These are phyloP conservation scores for Ustilago sp. DNA, from an alignment of 1,284 basidiomycete genomes.

Conservation along the genomic window DNA sequence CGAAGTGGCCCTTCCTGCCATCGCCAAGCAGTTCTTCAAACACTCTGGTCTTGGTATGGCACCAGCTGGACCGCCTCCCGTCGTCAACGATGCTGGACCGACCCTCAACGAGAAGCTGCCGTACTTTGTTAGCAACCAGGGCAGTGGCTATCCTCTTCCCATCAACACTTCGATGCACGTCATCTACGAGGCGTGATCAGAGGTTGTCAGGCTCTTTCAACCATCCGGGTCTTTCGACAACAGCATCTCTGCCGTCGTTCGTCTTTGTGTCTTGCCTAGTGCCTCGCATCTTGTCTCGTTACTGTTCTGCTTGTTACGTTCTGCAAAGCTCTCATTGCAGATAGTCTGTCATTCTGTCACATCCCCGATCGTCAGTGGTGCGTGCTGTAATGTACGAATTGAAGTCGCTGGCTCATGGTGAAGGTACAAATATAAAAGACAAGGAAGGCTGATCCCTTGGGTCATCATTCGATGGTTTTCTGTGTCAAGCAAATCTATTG, in stretches of 20 bases:
- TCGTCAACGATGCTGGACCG: conserved; percentile 39
- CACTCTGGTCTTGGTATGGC: conserved; percentile 36
- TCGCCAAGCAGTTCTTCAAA: conserved; percentile 51
- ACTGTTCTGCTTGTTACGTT: conserved; percentile 5
- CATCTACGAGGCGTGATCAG: conserved; percentile 35
- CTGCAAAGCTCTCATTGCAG: conserved; percentile 14
- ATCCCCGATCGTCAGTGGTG: not conserved
- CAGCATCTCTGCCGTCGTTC: not conserved
- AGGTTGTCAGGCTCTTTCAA: not conserved
- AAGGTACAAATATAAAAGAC: not conserved
- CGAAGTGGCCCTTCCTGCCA: conserved; percentile 43
- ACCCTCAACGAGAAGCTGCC: conserved; percentile 31
- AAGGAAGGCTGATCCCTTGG: not conserved
- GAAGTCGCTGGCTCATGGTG: not conserved
- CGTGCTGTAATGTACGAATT: not conserved
- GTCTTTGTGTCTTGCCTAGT: not conserved
- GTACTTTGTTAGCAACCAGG: conserved; percentile 40
- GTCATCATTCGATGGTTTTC: not conserved
- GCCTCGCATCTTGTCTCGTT: conserved; percentile 4
- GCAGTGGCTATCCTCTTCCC: conserved; percentile 43
- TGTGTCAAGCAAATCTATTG: not conserved
- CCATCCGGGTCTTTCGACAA: not conserved
- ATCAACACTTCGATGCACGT: conserved; percentile 50
- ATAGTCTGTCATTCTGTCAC: conserved; percentile 4
- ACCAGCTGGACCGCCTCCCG: conserved; percentile 35